Base-by-base conservation (phyloP, 139 green algal genomes). In the Ostreobium quekettii region DNA sequence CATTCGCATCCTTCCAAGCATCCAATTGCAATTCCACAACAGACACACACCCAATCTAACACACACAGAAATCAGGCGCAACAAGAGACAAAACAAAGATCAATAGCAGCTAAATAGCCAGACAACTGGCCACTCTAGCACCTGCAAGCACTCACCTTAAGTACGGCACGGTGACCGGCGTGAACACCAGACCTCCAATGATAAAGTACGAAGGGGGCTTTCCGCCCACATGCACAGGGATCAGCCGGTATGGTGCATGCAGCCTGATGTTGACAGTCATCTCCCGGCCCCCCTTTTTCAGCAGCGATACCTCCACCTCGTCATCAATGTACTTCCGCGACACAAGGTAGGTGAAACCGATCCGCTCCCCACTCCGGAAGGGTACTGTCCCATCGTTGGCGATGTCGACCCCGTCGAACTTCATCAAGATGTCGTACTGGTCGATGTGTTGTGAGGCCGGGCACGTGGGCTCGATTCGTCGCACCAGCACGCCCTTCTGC, bases 331-430 rank as follows among this genome's bases (percentile, higher is more conserved):
- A 80, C 56, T 82, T 82, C 63, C 63, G 75, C 28, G 36, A 60
- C 46, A 73, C 71, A 46, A 98, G 81, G 82, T 96, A 97, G 37
- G 63, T 78, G 80, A 97, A 98, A n/a, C 73, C 76, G 61, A 98
- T 97, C 38, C 93, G 80, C 83, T 98, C 93, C 53, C 92, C 88
- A 35, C 65, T 73, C 11, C 93, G 81, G 80, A 98, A 97, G 36
- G 91, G 88, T n/a, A 98, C 90, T 1, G 93, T 95, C 63, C 93
- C 93, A 57, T 98, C 92, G 66, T 87, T 90, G 29, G 85, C 81
- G 53, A 98, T 86, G 39, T 49, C 32, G 22, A 78, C 59, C 5
- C 76, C 80, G 48, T 97, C 91, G 71, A 98, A 97, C 0, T 68
- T 60, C 47, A 96, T 33, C 35, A 97, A 59, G 47, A 97, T 80